Conservation (phyloP, 2,329 filamentous ascomycete genomes). For the Colletotrichum aenigma region DNA sequence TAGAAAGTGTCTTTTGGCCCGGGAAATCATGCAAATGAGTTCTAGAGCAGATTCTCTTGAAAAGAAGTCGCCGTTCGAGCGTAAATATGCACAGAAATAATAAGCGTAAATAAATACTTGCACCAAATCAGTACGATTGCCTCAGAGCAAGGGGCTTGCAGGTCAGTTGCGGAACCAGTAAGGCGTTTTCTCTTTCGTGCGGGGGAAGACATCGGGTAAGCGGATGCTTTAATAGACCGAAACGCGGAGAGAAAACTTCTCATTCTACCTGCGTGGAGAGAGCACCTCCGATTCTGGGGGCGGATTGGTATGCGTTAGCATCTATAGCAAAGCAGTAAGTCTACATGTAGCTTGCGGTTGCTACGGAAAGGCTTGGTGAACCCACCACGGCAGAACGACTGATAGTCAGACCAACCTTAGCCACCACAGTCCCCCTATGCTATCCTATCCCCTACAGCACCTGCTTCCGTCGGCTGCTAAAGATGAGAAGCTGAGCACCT, state of each 20-base stretch:
- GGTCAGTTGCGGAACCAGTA: background rate
- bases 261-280: background rate
- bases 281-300: background rate
- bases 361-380: background rate
- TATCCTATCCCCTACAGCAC: no score
- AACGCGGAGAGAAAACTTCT: background rate
- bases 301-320: background rate
- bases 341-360: background rate
- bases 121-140: background rate
- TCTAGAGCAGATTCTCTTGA: rapidly evolving
- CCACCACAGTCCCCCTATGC: background rate
- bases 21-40: background rate
- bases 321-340: background rate
- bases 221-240: background rate
- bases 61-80: background rate
- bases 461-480: background rate
- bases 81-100: background rate
- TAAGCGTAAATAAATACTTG: background rate
- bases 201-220: background rate
- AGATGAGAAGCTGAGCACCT: background rate
- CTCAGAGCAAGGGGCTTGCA: background rate
- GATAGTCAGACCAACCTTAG: background rate
- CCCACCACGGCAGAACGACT: background rate
- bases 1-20: background rate
- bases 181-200: background rate